Conservation (phyloP, 208 protist genomes). For the Borovskyia barvae region DNA sequence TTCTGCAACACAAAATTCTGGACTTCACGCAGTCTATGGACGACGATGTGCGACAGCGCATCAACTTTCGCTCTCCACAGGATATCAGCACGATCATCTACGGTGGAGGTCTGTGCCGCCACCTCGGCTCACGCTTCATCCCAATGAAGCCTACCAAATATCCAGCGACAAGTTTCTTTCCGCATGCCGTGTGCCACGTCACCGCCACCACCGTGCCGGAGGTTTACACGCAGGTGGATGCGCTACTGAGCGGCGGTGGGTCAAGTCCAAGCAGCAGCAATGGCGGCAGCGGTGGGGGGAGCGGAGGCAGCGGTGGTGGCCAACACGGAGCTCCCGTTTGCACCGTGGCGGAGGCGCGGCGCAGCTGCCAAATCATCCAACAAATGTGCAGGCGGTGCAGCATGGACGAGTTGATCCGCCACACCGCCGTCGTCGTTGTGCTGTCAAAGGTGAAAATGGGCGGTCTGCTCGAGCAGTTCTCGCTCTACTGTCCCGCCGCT, state of each 20-base stretch:
- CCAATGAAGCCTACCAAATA: constrained; percentile 44
- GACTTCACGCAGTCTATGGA: constrained; percentile 86
- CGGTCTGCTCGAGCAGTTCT: constrained; percentile 74
- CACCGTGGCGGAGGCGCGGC: constrained; percentile 26
- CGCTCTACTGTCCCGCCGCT: constrained; percentile 68
- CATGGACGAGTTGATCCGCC: constrained; percentile 56
- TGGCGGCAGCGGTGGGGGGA: not conserved
- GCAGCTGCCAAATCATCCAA: constrained; percentile 42
- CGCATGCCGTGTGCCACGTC: constrained; percentile 69
- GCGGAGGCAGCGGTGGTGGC: not conserved
- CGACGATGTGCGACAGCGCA: constrained; percentile 75
- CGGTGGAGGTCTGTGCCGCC: constrained; percentile 77
- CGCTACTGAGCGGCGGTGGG: constrained; percentile 34
- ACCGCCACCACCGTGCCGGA: constrained; percentile 66
- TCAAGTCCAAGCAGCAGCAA: not conserved
- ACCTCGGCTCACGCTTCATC: constrained; percentile 74
- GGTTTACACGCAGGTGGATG: constrained; percentile 50
- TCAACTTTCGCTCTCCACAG: constrained; percentile 88
- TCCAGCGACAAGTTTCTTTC: constrained; percentile 74
- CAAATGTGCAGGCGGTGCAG: constrained; percentile 35
- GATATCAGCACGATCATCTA: constrained; percentile 92
- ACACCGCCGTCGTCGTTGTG: constrained; percentile 81
- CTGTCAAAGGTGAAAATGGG: constrained; percentile 58
- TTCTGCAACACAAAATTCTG: constrained; percentile 84
- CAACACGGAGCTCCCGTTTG: not conserved